A percentile compares a stretch with the other conserved stretches of the same genome.
These are phyloP conservation scores for Kwoniella sp. DNA, from an alignment of 768 basidiomycete genomes.

Conservation along the genomic window DNA sequence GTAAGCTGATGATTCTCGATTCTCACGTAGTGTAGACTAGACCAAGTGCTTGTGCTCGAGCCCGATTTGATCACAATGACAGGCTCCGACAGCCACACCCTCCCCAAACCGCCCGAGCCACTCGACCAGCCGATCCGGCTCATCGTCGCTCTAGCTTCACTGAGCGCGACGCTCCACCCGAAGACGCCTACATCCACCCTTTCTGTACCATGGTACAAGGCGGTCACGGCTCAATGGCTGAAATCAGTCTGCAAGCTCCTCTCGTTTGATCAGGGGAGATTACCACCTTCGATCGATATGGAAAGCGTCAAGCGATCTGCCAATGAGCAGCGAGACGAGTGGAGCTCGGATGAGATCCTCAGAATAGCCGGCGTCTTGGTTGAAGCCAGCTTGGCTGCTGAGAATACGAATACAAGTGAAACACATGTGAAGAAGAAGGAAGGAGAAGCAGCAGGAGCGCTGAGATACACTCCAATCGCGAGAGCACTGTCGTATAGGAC, in stretches of 20 bases:
- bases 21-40: too few species aligned
- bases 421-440: not conserved
- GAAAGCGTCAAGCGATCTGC: conserved; percentile 25
- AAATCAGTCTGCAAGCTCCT: conserved; percentile 40
- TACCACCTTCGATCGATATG: conserved; percentile 30
- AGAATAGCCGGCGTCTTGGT: conserved; percentile 40
- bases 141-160: conserved; percentile 37
- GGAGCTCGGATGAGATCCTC: conserved; percentile 27
- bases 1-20: too few species aligned
- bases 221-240: conserved; percentile 32
- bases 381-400: conserved; percentile 44
- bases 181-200: conserved; percentile 1
- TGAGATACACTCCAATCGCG: conserved; percentile 49
- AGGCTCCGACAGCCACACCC: not conserved
- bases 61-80: not conserved
- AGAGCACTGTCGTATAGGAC: conserved; percentile 40
- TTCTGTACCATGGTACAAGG: conserved; percentile 28
- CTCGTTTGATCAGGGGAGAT: conserved; percentile 27
- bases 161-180: conserved; percentile 34
- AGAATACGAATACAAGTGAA: conserved; percentile 13
- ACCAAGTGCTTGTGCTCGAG: too few species aligned
- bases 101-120: conserved; percentile 31
- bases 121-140: conserved; percentile 39
- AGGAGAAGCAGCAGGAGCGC: conserved; percentile 37
- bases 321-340: conserved; percentile 32